Evolutionary conservation across 2,329 filamentous ascomycete species (phyloP).

Genomic region (Allantophomopsis cytisporea): DNA sequence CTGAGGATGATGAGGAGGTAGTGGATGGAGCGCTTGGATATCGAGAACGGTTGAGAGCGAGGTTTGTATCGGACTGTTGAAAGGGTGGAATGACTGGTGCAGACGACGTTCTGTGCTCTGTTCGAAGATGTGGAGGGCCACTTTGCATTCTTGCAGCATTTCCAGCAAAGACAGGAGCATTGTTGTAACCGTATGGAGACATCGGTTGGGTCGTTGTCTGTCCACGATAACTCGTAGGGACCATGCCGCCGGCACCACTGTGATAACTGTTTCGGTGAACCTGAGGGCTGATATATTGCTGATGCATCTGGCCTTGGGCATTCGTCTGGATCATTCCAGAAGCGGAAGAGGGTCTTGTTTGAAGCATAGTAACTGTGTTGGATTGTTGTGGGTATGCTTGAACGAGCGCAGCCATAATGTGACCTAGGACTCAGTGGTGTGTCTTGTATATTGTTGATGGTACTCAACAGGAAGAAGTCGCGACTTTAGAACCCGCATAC

Average conservation of each 20-base stretch:
- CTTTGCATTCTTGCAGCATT: conserved; percentile 8
- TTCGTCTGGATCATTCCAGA: conserved; percentile 31
- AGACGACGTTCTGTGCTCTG: conserved; percentile 40
- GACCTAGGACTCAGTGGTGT: conserved; percentile 1
- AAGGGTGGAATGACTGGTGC: conserved; percentile 31
- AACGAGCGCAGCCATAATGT: conserved; percentile 72
- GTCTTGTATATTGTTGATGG: too few species aligned
- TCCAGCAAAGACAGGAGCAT: conserved; percentile 42
- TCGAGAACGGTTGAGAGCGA: conserved; percentile 22
- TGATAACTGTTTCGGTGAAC: conserved; percentile 35
- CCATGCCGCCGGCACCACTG: conserved; percentile 30
- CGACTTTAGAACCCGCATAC: too few species aligned
- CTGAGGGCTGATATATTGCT: conserved; percentile 33
- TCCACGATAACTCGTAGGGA: conserved; percentile 36
- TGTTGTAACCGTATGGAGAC: conserved; percentile 67
- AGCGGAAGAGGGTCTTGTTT: conserved; percentile 54
- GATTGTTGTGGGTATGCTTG: conserved; percentile 70
- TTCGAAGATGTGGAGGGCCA: conserved; percentile 32
- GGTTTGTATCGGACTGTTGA: conserved; percentile 17
- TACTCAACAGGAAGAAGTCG: too few species aligned
- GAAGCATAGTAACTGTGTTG: conserved; percentile 61
- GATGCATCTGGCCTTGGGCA: conserved; percentile 18
- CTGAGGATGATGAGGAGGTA: conserved; percentile 18
- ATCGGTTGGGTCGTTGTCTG: conserved; percentile 38
- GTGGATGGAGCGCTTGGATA: conserved; percentile 35